Conservation (phyloP, 1,284 basidiomycete genomes). For the Heimioporus retisporus region DNA sequence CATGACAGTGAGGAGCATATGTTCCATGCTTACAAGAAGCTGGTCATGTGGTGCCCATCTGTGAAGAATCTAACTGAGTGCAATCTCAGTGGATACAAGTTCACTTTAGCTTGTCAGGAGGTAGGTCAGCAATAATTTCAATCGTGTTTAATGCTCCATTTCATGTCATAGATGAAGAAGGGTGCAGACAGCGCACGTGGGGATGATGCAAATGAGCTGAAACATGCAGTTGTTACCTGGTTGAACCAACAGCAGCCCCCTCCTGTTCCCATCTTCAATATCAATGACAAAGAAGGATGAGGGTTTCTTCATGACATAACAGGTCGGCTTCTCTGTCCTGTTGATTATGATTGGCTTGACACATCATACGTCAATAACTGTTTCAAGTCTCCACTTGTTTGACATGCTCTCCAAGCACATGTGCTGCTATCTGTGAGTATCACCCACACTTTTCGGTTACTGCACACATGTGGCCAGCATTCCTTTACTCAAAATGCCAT, state of each 20-base stretch:
- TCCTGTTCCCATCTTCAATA: conserved; percentile 16
- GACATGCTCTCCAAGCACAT: conserved; percentile 8
- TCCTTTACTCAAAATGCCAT: conserved; percentile 24
- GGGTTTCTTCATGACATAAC: conserved; percentile 40
- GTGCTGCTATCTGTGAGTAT: conserved; percentile 21
- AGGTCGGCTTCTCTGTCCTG: conserved; percentile 38
- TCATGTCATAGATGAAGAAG: conserved; percentile 17
- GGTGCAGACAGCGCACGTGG: conserved; percentile 25
- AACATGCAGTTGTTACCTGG: conserved; percentile 30
- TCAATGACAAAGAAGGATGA: conserved; percentile 9
- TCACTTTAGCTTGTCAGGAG: conserved; percentile 5
- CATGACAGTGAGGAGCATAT: conserved; percentile 13
- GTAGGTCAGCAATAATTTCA: neutral
- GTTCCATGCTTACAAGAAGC: conserved; percentile 22
- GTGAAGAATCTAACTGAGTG: neutral
- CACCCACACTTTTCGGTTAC: conserved; percentile 25
- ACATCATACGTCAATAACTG: conserved; percentile 18
- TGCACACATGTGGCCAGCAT: conserved; percentile 24
- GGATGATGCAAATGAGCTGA: conserved; percentile 30
- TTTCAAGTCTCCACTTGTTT: neutral
- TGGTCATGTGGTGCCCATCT: conserved; percentile 15
- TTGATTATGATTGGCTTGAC: conserved; percentile 39
- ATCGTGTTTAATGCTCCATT: neutral
- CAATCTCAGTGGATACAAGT: neutral
- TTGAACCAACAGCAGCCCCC: conserved; percentile 21